Evolutionary conservation across 2,329 filamentous ascomycete genomes (phyloP).

Genomic region (Aspergillus brasiliensis): DNA sequence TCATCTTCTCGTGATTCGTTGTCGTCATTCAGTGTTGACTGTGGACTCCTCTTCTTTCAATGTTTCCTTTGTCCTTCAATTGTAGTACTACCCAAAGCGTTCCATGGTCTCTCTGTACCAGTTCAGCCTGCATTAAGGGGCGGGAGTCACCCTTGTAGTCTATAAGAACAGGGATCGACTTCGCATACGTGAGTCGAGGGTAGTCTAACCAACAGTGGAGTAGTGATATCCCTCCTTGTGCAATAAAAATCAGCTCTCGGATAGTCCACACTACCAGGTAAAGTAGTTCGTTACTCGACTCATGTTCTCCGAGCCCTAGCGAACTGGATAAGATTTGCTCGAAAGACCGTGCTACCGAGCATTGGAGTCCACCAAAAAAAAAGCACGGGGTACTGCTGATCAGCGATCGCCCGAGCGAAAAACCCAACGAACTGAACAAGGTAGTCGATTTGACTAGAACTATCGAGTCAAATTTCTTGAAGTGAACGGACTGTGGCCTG

Average conservation of each 20-base stretch:
- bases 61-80: neutral
- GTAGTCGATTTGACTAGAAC: neutral
- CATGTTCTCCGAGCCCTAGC: neutral
- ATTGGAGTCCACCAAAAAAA: neutral
- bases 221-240: neutral
- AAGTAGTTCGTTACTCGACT: neutral
- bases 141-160: neutral
- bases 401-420: slow-evolving; percentile 1
- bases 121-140: neutral
- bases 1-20: neutral
- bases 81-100: neutral
- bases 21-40: neutral
- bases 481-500: neutral
- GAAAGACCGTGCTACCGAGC: slow-evolving; percentile 4
- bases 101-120: neutral
- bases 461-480: neutral
- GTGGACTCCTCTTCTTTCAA: neutral
- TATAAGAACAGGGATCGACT: neutral
- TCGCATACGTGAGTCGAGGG: neutral
- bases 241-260: neutral
- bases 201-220: neutral
- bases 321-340: neutral
- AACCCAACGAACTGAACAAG: neutral
- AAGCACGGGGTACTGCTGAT: slow-evolving; percentile 9
- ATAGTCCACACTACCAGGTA: neutral